phyloP scores from a whole-genome alignment of 805 yeast species.

The Myxozyma udenii region DNA sequence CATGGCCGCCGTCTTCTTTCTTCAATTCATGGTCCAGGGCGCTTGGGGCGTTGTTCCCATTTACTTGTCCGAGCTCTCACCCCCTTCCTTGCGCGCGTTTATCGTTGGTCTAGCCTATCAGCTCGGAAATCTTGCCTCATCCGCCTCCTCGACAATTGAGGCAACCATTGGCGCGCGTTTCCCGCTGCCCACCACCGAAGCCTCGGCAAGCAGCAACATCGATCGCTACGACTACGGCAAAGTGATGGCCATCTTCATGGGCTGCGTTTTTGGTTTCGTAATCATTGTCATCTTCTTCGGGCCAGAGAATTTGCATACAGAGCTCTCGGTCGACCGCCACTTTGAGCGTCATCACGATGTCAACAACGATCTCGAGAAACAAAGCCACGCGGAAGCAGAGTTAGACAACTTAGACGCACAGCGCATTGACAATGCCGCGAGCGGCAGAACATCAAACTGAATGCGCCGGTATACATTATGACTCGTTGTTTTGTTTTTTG shows the following conservation, averaged over 20 bases:
- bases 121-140: conserved; percentile 68
- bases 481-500: no score
- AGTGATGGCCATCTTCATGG: conserved; percentile 68
- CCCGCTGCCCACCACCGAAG: conserved; percentile 32
- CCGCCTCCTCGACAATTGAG: conserved; percentile 71
- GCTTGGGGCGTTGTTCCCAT: conserved; percentile 73
- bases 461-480: no score
- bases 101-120: conserved; percentile 64
- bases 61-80: conserved; percentile 62
- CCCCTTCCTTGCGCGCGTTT: conserved; percentile 60
- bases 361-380: no score
- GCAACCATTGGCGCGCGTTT: conserved; percentile 58
- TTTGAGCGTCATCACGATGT: conserved; percentile 1
- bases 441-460: no score
- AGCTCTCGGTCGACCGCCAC: conserved; percentile 1
- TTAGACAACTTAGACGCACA: no score
- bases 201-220: conserved; percentile 8
- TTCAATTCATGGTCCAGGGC: conserved; percentile 67
- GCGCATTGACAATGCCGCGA: no score
- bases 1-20: conserved; percentile 58
- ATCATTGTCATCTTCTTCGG: conserved; percentile 52
- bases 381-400: no score
- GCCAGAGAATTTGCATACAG: conserved; percentile 39
- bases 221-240: conserved; percentile 57
- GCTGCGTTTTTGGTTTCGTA: conserved; percentile 57